Evolutionary conservation across 805 yeast species (phyloP).

Genomic region (Metschnikowia borealis): DNA sequence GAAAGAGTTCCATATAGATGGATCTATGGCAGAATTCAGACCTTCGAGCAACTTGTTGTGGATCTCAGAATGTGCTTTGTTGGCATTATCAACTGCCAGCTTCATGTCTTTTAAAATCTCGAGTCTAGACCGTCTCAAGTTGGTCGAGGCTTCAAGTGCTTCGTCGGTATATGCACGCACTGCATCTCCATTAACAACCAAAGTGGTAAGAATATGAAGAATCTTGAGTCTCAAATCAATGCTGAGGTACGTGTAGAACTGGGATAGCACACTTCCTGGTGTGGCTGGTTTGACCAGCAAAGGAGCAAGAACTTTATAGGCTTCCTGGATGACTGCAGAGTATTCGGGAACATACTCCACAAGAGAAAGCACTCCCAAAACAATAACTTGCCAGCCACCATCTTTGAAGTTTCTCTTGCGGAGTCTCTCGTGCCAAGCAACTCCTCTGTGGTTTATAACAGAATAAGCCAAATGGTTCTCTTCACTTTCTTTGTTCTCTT

Average conservation of each 20-base stretch:
- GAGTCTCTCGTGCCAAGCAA: conserved; percentile 75
- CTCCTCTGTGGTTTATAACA: conserved; percentile 53
- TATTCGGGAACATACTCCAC: conserved; percentile 57
- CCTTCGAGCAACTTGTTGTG: conserved; percentile 19
- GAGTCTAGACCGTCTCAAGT: conserved; percentile 59
- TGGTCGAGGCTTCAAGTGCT: conserved; percentile 60
- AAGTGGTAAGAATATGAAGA: conserved; percentile 58
- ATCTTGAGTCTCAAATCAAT: conserved; percentile 52
- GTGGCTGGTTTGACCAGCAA: conserved; percentile 42
- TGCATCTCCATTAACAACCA: conserved; percentile 54
- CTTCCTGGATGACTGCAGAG: conserved; percentile 44
- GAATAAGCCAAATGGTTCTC: conserved; percentile 42
- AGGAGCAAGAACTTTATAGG: conserved; percentile 59
- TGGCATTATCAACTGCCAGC: conserved; percentile 47
- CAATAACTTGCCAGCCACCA: conserved; percentile 79
- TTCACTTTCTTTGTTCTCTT: conserved; percentile 17
- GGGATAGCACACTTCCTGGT: conserved; percentile 44
- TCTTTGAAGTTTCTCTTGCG: conserved; percentile 71
- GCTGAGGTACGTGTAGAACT: conserved; percentile 53
- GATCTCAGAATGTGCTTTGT: conserved; percentile 25
- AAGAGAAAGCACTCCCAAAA: conserved; percentile 67
- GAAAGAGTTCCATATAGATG: conserved; percentile 10
- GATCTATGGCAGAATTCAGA: conserved; percentile 6
- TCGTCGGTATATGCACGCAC: conserved; percentile 65
- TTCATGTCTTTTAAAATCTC: conserved; percentile 64